Conservation (phyloP, 2,329 filamentous ascomycete species). For the Aspergillus chevalieri region DNA sequence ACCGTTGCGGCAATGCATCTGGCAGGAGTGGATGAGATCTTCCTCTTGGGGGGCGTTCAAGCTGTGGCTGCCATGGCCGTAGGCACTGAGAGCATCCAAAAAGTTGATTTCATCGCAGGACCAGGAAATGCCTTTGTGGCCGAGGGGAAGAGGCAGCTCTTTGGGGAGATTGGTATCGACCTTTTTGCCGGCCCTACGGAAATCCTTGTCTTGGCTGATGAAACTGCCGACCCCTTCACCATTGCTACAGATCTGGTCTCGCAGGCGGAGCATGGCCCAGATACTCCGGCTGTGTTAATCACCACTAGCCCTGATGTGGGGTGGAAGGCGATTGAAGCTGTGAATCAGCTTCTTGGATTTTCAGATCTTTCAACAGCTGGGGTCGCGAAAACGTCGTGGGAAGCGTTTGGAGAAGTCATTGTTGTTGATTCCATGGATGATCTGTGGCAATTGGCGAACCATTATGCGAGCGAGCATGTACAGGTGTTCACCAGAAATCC, state of each 20-base stretch:
- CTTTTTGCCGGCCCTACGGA: conserved; percentile 51
- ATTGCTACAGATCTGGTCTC: conserved; percentile 44
- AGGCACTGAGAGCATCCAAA: conserved; percentile 44
- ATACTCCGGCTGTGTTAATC: conserved; percentile 47
- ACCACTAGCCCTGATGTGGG: conserved; percentile 42
- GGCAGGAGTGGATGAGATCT: conserved; percentile 48
- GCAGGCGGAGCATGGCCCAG: conserved; percentile 49
- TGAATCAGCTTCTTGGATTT: conserved; percentile 31
- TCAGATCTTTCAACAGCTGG: not conserved
- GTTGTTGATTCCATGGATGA: no score
- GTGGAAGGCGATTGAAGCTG: conserved; percentile 30
- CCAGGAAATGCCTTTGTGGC: conserved; percentile 53
- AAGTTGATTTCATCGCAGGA: conserved; percentile 49
- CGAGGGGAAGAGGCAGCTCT: conserved; percentile 39
- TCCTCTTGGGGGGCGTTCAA: conserved; percentile 48
- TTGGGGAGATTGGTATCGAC: conserved; percentile 40
- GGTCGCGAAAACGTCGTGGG: no score
- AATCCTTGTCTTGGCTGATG: conserved; percentile 47
- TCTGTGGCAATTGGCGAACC: no score
- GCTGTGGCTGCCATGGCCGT: conserved; percentile 49
- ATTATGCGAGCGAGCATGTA: no score
- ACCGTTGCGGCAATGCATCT: conserved; percentile 46
- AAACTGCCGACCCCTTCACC: conserved; percentile 41
- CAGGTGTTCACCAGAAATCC: conserved; percentile 22
- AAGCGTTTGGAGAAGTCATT: no score